Evolutionary conservation across 2,329 filamentous ascomycete species (phyloP).

Genomic region (Aurifilum marmelostoma): DNA sequence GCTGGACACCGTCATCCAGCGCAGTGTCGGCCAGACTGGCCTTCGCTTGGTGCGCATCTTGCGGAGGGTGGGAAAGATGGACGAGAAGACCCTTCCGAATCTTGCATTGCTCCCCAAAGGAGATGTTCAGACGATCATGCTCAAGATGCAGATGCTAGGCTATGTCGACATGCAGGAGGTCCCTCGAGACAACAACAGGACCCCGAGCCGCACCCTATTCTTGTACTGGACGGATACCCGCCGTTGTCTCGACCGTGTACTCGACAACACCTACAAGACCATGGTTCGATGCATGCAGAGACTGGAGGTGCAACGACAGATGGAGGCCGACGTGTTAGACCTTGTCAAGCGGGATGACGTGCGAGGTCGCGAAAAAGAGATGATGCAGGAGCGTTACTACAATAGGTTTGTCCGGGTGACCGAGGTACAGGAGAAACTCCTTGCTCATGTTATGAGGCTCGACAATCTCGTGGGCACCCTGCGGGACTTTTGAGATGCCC

Average conservation of each 20-base stretch:
- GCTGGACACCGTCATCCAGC: slow-evolving; percentile 79
- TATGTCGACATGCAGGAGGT: slow-evolving; percentile 93
- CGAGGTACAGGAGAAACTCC: slow-evolving; percentile 71
- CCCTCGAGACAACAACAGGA: slow-evolving; percentile 80
- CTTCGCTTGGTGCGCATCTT: slow-evolving; percentile 85
- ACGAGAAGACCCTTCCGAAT: slow-evolving; percentile 85
- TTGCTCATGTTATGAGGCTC: slow-evolving; percentile 77
- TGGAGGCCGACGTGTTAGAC: slow-evolving; percentile 72
- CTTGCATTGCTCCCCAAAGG: slow-evolving; percentile 82
- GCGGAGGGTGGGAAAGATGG: slow-evolving; percentile 85
- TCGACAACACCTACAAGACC: slow-evolving; percentile 85
- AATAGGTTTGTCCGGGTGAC: slow-evolving; percentile 53
- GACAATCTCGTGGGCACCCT: slow-evolving; percentile 86
- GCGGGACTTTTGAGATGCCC: slow-evolving; percentile 66
- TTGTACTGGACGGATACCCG: slow-evolving; percentile 89
- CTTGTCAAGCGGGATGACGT: slow-evolving; percentile 88
- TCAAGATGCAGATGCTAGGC: slow-evolving; percentile 82
- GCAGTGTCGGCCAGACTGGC: slow-evolving; percentile 75
- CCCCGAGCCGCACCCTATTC: slow-evolving; percentile 83
- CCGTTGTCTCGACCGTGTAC: slow-evolving; percentile 67
- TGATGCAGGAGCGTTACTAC: slow-evolving; percentile 75
- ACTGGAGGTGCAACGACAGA: slow-evolving; percentile 73
- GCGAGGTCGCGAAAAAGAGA: slow-evolving; percentile 79
- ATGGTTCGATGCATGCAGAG: slow-evolving; percentile 87
- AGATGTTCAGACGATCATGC: slow-evolving; percentile 82